These are phyloP conservation scores for Sclerospora graminicola DNA, from an alignment of 352 stramenopile species.

Conservation along the genomic window DNA sequence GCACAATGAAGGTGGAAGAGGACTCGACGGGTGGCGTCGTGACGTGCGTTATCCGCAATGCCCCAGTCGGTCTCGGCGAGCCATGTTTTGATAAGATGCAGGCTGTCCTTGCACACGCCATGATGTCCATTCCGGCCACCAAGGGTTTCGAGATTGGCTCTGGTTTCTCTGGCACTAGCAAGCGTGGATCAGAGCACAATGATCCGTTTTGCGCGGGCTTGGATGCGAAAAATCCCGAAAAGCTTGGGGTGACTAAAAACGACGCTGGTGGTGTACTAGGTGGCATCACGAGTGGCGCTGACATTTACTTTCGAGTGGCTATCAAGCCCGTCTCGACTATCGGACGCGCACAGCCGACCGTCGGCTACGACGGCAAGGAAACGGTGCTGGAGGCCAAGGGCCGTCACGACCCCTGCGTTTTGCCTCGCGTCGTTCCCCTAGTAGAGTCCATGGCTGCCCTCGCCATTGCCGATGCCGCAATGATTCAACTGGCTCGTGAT, in stretches of 20 bases:
- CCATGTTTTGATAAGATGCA: constrained; percentile 99
- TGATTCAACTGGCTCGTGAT: constrained; percentile 92
- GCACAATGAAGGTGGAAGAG: constrained; percentile 82
- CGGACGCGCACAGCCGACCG: constrained; percentile 89
- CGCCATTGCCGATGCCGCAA: constrained; percentile 91
- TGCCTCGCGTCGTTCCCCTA: constrained; percentile 95
- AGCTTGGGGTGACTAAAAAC: constrained; percentile 79
- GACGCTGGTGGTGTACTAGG: constrained; percentile 93
- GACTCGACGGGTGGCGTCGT: constrained; percentile 93
- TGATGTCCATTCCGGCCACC: constrained; percentile 97
- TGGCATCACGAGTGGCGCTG: constrained; percentile 96
- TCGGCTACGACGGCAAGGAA: constrained; percentile 92
- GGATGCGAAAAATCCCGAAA: constrained; percentile 31
- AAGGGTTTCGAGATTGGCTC: constrained; percentile 98
- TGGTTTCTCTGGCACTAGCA: constrained; percentile 91
- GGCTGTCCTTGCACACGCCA: constrained; percentile 96
- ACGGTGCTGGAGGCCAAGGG: constrained; percentile 95
- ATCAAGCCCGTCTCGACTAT: constrained; percentile 99
- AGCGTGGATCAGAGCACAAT: constrained; percentile 97
- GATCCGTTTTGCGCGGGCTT: constrained; percentile 89
- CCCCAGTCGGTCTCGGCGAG: constrained; percentile 93
- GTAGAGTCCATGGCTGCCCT: constrained; percentile 98
- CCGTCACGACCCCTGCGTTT: constrained; percentile 96
- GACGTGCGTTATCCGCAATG: constrained; percentile 94
- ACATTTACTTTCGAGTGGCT: constrained; percentile 97